phyloP scores from a whole-genome alignment of 2,329 filamentous ascomycete genomes.

The Raffaelea ambrosiae region DNA sequence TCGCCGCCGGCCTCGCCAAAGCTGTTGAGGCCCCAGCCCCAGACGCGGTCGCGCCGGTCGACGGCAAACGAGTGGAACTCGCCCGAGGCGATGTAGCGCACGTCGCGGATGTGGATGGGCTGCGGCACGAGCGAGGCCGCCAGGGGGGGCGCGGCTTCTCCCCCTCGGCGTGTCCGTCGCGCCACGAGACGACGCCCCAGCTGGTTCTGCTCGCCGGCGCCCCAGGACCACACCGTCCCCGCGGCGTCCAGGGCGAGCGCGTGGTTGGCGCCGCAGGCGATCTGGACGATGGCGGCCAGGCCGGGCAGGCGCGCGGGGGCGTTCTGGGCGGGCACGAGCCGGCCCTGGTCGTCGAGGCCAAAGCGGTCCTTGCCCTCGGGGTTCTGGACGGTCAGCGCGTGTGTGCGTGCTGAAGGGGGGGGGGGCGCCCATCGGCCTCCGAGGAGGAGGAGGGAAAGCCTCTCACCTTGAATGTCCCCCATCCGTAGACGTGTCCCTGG shows the following conservation, averaged over 20 bases:
- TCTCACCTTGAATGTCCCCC: constrained; percentile 63
- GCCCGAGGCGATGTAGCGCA: constrained; percentile 56
- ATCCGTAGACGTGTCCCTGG: constrained; percentile 65
- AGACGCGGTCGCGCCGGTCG: constrained; percentile 60
- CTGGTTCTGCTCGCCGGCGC: constrained; percentile 58
- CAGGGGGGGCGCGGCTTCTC: constrained; percentile 24
- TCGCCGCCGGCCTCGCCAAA: constrained; percentile 67
- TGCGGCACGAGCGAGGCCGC: constrained; percentile 22
- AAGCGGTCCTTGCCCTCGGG: background rate
- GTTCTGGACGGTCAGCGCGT: background rate
- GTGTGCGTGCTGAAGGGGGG: background rate
- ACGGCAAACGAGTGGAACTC: constrained; percentile 78
- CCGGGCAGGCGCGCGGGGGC: constrained; percentile 46
- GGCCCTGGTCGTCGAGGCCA: background rate
- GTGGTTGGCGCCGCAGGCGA: constrained; percentile 62
- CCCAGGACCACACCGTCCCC: constrained; percentile 60
- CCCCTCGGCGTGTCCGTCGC: constrained; percentile 20
- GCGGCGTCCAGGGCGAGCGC: constrained; percentile 57
- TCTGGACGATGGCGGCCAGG: constrained; percentile 54
- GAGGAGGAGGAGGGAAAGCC: background rate
- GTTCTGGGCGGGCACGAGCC: constrained; percentile 25
- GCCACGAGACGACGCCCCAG: constrained; percentile 50
- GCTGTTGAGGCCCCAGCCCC: constrained; percentile 78
- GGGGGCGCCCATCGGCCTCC: too few species aligned
- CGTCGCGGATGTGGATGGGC: constrained; percentile 32